Conservation (phyloP, 768 basidiomycete species). For the Rhodotorula babjevae region DNA sequence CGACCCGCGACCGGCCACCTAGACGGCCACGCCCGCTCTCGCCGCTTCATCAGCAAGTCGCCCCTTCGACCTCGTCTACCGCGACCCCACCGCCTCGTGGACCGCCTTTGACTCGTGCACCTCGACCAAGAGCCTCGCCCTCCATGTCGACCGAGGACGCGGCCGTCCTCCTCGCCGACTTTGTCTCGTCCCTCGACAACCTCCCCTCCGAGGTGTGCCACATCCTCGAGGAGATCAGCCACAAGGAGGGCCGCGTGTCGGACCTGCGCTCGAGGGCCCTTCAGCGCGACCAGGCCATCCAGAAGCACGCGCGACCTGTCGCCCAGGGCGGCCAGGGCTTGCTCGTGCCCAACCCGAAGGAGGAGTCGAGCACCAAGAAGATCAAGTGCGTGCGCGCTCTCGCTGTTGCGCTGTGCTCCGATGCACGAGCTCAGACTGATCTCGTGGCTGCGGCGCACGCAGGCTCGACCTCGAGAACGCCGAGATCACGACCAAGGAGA, state of each 20-base stretch:
- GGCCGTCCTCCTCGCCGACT: constrained; percentile 37
- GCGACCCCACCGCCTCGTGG: neutral
- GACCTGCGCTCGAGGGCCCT: constrained; percentile 29
- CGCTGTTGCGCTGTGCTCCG: neutral
- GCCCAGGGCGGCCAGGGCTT: constrained; percentile 33
- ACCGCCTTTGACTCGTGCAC: too few relatives aligned
- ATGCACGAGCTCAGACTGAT: too few relatives aligned
- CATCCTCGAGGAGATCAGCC: constrained; percentile 38
- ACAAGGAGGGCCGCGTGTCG: constrained; percentile 36
- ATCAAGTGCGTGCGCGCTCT: constrained; percentile 18
- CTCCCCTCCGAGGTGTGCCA: constrained; percentile 38
- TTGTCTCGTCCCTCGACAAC: constrained; percentile 39
- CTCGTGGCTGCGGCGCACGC: neutral
- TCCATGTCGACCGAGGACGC: constrained; percentile 30
- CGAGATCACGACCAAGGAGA: constrained; percentile 30
- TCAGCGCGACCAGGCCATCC: constrained; percentile 34
- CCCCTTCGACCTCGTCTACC: neutral
- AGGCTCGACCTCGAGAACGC: constrained; percentile 33
- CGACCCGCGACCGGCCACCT: neutral
- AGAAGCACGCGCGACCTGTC: constrained; percentile 33
- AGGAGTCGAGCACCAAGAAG: constrained; percentile 30
- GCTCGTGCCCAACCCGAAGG: constrained; percentile 32
- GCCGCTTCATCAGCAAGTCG: neutral
- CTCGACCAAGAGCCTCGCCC: neutral
- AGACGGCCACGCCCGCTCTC: neutral